These are phyloP conservation scores for Sclerotinia glacialis DNA, from an alignment of 2,329 filamentous ascomycete genomes.

Conservation along the genomic window DNA sequence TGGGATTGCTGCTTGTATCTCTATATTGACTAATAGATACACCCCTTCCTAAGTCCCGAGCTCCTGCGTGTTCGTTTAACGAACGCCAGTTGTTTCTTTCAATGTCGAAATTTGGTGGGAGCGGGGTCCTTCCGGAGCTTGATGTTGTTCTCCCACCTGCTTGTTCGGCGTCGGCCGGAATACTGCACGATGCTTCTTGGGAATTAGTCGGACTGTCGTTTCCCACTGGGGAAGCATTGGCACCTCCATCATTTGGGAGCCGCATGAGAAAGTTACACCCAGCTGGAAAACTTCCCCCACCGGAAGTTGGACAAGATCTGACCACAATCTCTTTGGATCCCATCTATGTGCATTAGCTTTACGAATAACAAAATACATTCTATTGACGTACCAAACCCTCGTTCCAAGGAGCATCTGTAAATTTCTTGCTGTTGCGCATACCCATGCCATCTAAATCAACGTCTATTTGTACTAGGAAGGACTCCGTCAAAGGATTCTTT, in stretches of 20 bases:
- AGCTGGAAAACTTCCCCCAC: constrained; percentile 17
- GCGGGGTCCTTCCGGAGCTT: constrained; percentile 19
- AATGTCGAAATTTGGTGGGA: constrained; percentile 13
- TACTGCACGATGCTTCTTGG: neutral
- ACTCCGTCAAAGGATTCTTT: constrained; percentile 88
- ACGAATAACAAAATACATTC: constrained; percentile 23
- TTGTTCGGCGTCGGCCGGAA: neutral
- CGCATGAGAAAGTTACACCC: constrained; percentile 27
- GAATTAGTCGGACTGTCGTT: neutral
- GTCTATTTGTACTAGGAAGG: constrained; percentile 89
- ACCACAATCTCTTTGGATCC: constrained; percentile 27
- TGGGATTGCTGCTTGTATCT: constrained; percentile 20
- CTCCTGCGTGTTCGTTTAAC: constrained; percentile 18
- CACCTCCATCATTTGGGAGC: constrained; percentile 14
- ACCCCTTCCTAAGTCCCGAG: neutral
- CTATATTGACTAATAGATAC: neutral
- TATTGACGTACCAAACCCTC: constrained; percentile 38
- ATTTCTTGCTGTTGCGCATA: constrained; percentile 54
- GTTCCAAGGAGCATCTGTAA: constrained; percentile 49
- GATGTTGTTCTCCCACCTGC: neutral
- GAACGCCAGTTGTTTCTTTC: constrained; percentile 29
- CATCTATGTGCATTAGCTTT: constrained; percentile 31
- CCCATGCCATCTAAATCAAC: constrained; percentile 80
- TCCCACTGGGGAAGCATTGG: neutral
- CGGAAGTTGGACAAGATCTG: constrained; percentile 14